These are phyloP conservation scores for Tylopilus sp. DNA, from an alignment of 768 basidiomycete species.

Conservation along the genomic window DNA sequence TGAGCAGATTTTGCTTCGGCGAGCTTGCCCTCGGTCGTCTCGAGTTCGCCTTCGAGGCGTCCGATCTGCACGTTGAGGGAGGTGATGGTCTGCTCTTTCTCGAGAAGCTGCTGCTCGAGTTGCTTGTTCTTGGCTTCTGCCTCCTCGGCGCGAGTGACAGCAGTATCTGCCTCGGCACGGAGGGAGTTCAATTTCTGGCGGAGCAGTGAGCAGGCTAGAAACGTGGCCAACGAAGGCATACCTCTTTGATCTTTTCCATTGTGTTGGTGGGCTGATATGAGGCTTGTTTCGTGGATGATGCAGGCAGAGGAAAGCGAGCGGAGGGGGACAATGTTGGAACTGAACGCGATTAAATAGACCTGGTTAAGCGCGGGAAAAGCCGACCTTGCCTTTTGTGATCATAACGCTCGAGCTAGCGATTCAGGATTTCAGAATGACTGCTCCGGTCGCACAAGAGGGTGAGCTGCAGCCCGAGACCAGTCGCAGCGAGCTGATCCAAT, in stretches of 20 bases:
- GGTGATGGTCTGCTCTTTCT: conserved; percentile 81
- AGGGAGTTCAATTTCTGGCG: conserved; percentile 70
- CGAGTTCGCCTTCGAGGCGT: conserved; percentile 63
- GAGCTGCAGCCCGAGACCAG: background rate
- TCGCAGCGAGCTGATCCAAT: background rate
- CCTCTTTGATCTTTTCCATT: conserved; percentile 52
- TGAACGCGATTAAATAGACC: conserved; percentile 21
- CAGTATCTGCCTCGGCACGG: conserved; percentile 81
- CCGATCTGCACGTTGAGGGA: conserved; percentile 73
- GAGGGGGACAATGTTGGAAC: conserved; percentile 14
- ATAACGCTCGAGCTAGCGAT: conserved; percentile 12
- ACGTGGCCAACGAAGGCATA: background rate
- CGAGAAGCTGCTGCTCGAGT: conserved; percentile 65
- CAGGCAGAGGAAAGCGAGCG: background rate
- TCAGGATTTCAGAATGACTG: conserved; percentile 44
- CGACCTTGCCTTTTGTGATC: conserved; percentile 33
- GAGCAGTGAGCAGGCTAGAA: background rate
- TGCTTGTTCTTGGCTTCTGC: conserved; percentile 85
- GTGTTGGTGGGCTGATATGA: conserved; percentile 13
- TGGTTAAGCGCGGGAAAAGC: conserved; percentile 34
- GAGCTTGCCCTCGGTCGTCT: conserved; percentile 67
- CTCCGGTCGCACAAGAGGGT: conserved; percentile 81
- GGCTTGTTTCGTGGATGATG: no score
- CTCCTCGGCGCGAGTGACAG: conserved; percentile 77
- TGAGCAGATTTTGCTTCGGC: conserved; percentile 58